Evolutionary conservation across 2,329 filamentous ascomycete species (phyloP), one percentile per base, ranked within the genome.

Genomic region (Alternaria postmessia): DNA sequence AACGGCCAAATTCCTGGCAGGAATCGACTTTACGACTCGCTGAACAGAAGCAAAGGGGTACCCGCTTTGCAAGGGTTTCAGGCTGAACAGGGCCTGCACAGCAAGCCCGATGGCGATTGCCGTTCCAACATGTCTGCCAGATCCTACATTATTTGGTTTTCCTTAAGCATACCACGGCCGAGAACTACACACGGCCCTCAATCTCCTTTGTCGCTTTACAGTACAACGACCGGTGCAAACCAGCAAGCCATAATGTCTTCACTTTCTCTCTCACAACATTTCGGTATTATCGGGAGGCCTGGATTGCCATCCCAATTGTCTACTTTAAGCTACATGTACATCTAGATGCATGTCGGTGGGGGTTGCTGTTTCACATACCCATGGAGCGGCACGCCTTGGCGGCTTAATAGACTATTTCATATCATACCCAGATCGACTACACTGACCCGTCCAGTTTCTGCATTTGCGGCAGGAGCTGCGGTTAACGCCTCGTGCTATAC

Each of bases 1-100:
- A 66, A 69, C 65, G 51, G 61, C 64, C 62, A 49, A 54, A 52
- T 56, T 62, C 48, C 56, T 67, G 59, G 48, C 61, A 57, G 68
- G 59, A 56, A 54, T 65, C 62, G 48, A 57, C 58, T 61, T 62
- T 61, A 61, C 63, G 55, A 63, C 59, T 71, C 63, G 66, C 64
- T 63, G 58, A 68, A 67, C 67, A 76, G 75, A 75, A 77, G 74
- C 70, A 76, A 74, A 57, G 55, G 63, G 51, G 52, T 64, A 56
- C 57, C 62, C 66, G 61, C 66, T 69, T 57, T 41, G 24, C 69
- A 70, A 61, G 52, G 63, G 73, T 74, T 75, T 75, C 68, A 71
- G 62, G 62, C 57, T 68, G 53, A 69, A 68, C 67, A 67, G 72
- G 68, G 69, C 63, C 51, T 51, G 57, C 54, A 43, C 56, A 55